Conservation (phyloP, 805 yeast species). For the Starmerella sirachaensis region DNA sequence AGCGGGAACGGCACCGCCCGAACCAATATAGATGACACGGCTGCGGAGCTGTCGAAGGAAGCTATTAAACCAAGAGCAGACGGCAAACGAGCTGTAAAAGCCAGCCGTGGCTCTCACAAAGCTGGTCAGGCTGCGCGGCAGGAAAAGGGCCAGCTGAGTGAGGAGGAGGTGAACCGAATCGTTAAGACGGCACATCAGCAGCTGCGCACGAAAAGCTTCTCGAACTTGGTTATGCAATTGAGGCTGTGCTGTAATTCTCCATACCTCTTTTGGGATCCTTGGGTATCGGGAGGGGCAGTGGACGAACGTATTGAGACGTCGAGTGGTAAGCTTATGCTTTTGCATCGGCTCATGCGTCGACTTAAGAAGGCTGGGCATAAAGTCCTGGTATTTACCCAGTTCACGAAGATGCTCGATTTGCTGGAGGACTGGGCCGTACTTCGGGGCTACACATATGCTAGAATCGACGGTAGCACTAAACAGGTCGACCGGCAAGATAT, state of each 20-base stretch:
- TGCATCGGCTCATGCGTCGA: slow-evolving; percentile 48
- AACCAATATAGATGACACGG: too few relatives aligned
- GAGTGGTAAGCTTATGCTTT: slow-evolving; percentile 62
- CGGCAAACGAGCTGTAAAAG: neutral
- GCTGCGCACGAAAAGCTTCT: slow-evolving; percentile 42
- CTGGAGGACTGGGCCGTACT: slow-evolving; percentile 60
- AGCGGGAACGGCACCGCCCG: too few relatives aligned
- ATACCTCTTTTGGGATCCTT: slow-evolving; percentile 71
- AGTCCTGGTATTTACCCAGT: slow-evolving; percentile 75
- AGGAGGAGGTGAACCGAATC: slow-evolving; percentile 23
- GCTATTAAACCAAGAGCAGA: neutral
- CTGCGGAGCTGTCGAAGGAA: too few relatives aligned
- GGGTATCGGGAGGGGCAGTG: slow-evolving; percentile 29
- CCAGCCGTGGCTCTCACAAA: too few relatives aligned
- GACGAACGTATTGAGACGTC: slow-evolving; percentile 36
- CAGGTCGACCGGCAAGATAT: slow-evolving; percentile 55
- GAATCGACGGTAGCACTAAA: slow-evolving; percentile 66
- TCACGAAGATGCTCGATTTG: slow-evolving; percentile 70
- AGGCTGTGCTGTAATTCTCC: slow-evolving; percentile 81
- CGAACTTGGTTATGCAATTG: slow-evolving; percentile 70
- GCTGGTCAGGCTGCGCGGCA: neutral
- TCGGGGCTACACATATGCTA: slow-evolving; percentile 36
- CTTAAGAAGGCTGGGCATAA: slow-evolving; percentile 48
- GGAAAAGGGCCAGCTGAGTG: neutral
- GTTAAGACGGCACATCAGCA: slow-evolving; percentile 28